These are phyloP conservation scores for Penstemon newberryi DNA, from an alignment of 257 asterid species.

Conservation along the genomic window DNA sequence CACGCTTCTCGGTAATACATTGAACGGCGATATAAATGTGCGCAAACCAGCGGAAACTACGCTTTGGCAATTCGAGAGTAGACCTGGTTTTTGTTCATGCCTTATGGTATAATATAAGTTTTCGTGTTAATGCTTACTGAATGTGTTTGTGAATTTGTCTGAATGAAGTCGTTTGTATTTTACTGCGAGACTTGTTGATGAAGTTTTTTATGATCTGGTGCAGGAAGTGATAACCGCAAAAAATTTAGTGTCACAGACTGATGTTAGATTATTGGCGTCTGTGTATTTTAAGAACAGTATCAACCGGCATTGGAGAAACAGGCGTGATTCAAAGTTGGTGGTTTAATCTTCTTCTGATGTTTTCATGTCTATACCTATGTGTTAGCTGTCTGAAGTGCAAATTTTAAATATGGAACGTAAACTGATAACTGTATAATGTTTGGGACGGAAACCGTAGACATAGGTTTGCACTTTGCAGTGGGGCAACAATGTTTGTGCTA, in stretches of 20 bases:
- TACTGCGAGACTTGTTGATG: neutral
- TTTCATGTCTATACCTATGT: neutral
- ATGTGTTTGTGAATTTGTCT: slow-evolving; percentile 16
- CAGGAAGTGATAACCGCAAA: slow-evolving; percentile 87
- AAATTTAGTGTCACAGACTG: slow-evolving; percentile 65
- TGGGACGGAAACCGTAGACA: too few relatives aligned
- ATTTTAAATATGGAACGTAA: too few relatives aligned
- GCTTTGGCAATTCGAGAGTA: slow-evolving; percentile 71
- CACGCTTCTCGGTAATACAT: slow-evolving; percentile 69
- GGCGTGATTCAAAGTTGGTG: slow-evolving; percentile 80
- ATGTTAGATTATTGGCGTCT: slow-evolving; percentile 88
- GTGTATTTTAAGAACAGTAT: slow-evolving; percentile 86
- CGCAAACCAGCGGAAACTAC: slow-evolving; percentile 91
- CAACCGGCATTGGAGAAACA: slow-evolving; percentile 82
- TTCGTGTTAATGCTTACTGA: neutral
- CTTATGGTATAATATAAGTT: slow-evolving; percentile 59
- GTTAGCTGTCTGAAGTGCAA: neutral
- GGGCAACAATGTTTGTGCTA: too few relatives aligned
- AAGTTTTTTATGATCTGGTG: neutral
- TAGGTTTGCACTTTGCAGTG: too few relatives aligned
- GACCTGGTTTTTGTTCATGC: slow-evolving; percentile 96
- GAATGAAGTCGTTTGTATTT: neutral
- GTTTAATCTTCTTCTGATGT: neutral
- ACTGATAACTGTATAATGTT: too few relatives aligned
- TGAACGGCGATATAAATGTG: slow-evolving; percentile 68